These are phyloP conservation scores for Coemansia sp. DNA, from an alignment of 192 early-diverging fungal species.

Conservation along the genomic window DNA sequence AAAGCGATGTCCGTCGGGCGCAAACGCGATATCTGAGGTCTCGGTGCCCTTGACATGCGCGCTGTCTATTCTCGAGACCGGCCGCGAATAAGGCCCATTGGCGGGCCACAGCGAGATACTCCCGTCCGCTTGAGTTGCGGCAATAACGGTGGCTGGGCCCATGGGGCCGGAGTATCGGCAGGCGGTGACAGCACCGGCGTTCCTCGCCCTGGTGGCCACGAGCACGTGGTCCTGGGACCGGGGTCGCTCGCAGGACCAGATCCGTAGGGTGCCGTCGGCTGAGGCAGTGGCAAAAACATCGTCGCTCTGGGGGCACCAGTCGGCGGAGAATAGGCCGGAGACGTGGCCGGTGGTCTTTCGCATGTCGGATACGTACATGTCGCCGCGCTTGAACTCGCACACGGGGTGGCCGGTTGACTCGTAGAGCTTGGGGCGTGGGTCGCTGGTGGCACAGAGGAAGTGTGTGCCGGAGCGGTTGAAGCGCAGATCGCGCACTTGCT, in stretches of 20 bases:
- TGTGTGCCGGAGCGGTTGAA: conserved; percentile 73
- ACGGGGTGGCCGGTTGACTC: conserved; percentile 75
- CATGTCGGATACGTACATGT: conserved; percentile 90
- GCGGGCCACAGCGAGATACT: conserved; percentile 74
- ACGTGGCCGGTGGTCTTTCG: conserved; percentile 84
- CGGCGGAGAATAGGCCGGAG: conserved; percentile 67
- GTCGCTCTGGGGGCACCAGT: conserved; percentile 75
- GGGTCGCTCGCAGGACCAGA: conserved; percentile 80
- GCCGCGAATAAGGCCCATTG: conserved; percentile 55
- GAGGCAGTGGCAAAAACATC: conserved; percentile 73
- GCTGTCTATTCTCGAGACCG: conserved; percentile 60
- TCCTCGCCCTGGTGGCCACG: conserved; percentile 69
- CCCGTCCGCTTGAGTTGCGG: conserved; percentile 69
- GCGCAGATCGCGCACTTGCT: conserved; percentile 79
- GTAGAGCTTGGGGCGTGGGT: conserved; percentile 71
- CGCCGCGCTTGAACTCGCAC: conserved; percentile 81
- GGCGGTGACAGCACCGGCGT: conserved; percentile 71
- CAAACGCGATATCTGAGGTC: conserved; percentile 69
- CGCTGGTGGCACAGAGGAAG: conserved; percentile 77
- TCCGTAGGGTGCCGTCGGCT: conserved; percentile 69
- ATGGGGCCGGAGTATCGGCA: conserved; percentile 57
- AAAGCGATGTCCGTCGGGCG: conserved; percentile 62
- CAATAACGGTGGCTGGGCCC: conserved; percentile 13
- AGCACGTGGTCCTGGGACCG: conserved; percentile 74
- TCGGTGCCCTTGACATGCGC: conserved; percentile 71